Evolutionary conservation across 441 rosid genomes (phyloP), one percentile per base, ranked within the genome.

Genomic region (Raphanus hybrid): DNA sequence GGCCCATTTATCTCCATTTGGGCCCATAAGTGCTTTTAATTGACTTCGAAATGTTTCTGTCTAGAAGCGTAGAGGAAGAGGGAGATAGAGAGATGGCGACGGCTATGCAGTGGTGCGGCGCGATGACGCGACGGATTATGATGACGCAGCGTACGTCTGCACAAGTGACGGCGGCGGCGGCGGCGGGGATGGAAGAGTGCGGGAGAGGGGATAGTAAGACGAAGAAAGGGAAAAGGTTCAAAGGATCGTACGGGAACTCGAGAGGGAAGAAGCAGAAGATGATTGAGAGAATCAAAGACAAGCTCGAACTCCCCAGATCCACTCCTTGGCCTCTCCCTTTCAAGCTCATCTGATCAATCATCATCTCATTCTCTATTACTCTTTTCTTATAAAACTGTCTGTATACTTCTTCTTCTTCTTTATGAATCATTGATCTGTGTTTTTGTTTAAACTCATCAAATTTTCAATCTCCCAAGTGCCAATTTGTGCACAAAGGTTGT

Each of bases 321-420:
- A 96, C 97, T 69, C 97, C 98, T 58, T 96, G 98, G 97, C 99
- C 98, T 81, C 97, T 93, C 26, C 98, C 98, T 78, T 96, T 96
- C 88, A 96, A 92, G 88, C 93, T 96, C 86, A 90, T 93, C 72
- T 96, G 81, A 87, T n/a, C 14, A 4, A 87, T 16, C 6, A 87
- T 16, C 6, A 3, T 6, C 32, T 43, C 14, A 43, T 43, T 34
- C 37, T 34, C 6, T n/a, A n/a, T n/a, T n/a, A n/a, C n/a, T n/a
- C n/a, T n/a, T n/a, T n/a, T n/a, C n/a, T n/a, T 52, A 6, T 18
- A 41, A 35, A 57, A 70, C 39, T 23, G 2, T 59, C 12, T 68
- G 39, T 78, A 18, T 61, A 60, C 48, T 41, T 41, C 0, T 34
- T 1, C 71, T 39, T 10, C 2, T 8, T 67, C 12, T 26, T 69